Percentiles rank a stretch among this genome's conserved stretches.
Evolutionary conservation across 1,284 basidiomycete genomes (phyloP).

Genomic region (Coniferiporia sulphurascens): DNA sequence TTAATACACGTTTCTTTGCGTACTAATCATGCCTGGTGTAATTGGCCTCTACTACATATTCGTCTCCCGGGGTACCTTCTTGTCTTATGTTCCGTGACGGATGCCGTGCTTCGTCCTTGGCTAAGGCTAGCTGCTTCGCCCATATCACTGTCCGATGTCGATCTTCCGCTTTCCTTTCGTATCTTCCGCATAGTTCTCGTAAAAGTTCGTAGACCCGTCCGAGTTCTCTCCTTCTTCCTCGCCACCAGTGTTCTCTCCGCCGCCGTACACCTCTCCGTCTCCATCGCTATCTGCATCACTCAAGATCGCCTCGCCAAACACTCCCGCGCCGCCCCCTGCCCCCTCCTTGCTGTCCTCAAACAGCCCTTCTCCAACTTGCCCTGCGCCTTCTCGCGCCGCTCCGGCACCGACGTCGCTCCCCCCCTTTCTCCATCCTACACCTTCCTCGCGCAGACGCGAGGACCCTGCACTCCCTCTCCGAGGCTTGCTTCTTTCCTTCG

Average conservation of each 20-base stretch:
- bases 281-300: slow-evolving; percentile 8
- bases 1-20: no score
- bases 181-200: slow-evolving; percentile 83
- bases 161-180: slow-evolving; percentile 61
- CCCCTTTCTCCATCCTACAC: neutral
- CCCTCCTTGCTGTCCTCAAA: slow-evolving; percentile 10
- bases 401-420: neutral
- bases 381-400: no score
- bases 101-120: neutral
- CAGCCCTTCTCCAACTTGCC: no score
- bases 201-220: slow-evolving; percentile 70
- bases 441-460: neutral
- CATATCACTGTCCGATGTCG: slow-evolving; percentile 7
- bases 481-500: slow-evolving; percentile 9
- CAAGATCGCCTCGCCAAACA: slow-evolving; percentile 11
- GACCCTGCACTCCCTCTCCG: neutral
- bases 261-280: neutral
- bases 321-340: slow-evolving; percentile 9
- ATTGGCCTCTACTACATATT: no score
- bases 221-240: slow-evolving; percentile 38
- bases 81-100: neutral
- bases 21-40: no score
- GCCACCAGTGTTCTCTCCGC: neutral
- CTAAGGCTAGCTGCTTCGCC: neutral
- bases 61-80: no score